These are phyloP conservation scores for Hymenoscyphus fraxineus DNA, from an alignment of 2,329 filamentous ascomycete species.

Conservation along the genomic window DNA sequence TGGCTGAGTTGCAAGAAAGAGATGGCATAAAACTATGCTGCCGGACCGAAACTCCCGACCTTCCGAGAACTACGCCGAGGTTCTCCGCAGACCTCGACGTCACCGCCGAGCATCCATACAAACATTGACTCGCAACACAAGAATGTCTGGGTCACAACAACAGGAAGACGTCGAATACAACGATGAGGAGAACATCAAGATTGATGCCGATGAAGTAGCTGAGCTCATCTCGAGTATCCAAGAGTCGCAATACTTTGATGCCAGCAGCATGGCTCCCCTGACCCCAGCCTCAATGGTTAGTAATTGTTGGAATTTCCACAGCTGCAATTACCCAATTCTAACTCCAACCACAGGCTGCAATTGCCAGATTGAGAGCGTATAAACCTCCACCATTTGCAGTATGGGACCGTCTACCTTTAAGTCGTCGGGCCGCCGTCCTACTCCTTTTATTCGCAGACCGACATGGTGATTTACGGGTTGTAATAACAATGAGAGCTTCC, in stretches of 20 bases:
- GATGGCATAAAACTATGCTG: background rate
- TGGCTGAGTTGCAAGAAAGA: background rate
- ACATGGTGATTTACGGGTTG: slow-evolving; percentile 70
- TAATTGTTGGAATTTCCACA: slow-evolving; percentile 10
- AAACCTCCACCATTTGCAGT: slow-evolving; percentile 56
- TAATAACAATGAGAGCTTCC: slow-evolving; percentile 65
- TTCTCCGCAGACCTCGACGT: background rate
- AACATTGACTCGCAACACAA: background rate
- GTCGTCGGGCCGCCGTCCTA: slow-evolving; percentile 78
- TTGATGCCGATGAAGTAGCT: slow-evolving; percentile 23
- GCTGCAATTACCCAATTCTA: slow-evolving; percentile 6
- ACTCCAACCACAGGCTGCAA: slow-evolving; percentile 29
- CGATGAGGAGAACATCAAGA: slow-evolving; percentile 1
- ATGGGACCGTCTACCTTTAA: slow-evolving; percentile 59
- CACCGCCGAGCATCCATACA: background rate
- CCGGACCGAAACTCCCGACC: background rate
- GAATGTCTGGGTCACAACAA: slow-evolving; percentile 1
- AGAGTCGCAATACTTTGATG: slow-evolving; percentile 34
- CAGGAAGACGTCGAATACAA: background rate
- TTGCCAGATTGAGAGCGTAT: slow-evolving; percentile 59
- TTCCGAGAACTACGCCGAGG: background rate
- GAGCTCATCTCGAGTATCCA: slow-evolving; percentile 31
- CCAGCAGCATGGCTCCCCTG: slow-evolving; percentile 34
- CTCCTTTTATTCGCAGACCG: slow-evolving; percentile 84
- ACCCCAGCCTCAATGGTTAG: slow-evolving; percentile 31